Evolutionary conservation across 331 rosid species (phyloP).

Genomic region (Spiraea crenata): DNA sequence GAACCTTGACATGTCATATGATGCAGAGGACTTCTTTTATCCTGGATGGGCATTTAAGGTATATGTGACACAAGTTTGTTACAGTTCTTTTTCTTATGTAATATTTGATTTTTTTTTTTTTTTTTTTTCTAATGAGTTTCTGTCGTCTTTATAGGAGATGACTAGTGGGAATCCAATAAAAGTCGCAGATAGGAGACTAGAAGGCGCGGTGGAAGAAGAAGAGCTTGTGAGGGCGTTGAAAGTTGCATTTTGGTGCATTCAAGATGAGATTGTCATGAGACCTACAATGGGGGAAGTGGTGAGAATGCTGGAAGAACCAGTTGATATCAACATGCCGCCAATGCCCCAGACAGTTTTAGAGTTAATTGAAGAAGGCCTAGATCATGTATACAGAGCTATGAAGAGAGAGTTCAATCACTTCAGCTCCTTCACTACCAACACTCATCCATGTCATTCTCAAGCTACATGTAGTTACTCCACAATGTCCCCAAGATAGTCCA

Average conservation of each 20-base stretch:
- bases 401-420: constrained; percentile 71
- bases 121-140: not conserved
- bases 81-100: not conserved
- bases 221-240: constrained; percentile 62
- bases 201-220: constrained; percentile 74
- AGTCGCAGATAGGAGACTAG: constrained; percentile 70
- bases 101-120: not conserved
- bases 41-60: constrained; percentile 98
- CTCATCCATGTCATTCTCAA: constrained; percentile 65
- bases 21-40: constrained; percentile 78
- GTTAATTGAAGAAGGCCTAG: constrained; percentile 79
- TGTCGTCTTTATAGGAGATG: constrained; percentile 51
- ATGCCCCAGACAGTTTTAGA: constrained; percentile 90
- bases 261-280: constrained; percentile 74
- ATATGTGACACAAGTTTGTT: not conserved
- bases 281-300: constrained; percentile 96
- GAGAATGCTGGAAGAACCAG: constrained; percentile 76
- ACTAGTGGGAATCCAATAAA: constrained; percentile 49
- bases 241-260: constrained; percentile 93
- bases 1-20: constrained; percentile 84
- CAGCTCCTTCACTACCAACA: constrained; percentile 79
- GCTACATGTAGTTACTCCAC: constrained; percentile 88
- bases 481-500: constrained; percentile 79
- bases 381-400: constrained; percentile 81
- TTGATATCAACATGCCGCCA: constrained; percentile 63